These are phyloP conservation scores for Aspergillus carlsbadensis DNA, from an alignment of 495 filamentous ascomycete genomes.

Conservation along the genomic window DNA sequence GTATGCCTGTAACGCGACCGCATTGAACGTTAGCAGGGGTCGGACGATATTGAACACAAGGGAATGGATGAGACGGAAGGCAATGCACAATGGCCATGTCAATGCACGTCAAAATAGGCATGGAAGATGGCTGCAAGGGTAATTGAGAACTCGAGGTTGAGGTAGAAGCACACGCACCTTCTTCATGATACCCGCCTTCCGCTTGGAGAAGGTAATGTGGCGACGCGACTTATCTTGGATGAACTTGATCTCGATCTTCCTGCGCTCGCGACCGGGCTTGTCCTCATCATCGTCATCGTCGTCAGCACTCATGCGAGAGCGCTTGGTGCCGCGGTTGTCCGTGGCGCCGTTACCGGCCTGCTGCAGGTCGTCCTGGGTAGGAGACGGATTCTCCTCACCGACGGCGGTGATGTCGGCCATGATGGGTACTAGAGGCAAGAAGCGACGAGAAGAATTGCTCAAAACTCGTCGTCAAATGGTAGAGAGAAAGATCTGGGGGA, in stretches of 20 bases:
- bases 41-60: background rate
- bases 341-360: conserved; percentile 51
- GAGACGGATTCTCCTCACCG: conserved; percentile 48
- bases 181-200: conserved; percentile 99
- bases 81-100: background rate
- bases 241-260: conserved; percentile 99
- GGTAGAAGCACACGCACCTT: conserved; percentile 66
- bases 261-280: conserved; percentile 95
- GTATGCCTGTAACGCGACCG: conserved; percentile 69
- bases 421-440: conserved; percentile 18
- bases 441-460: conserved; percentile 12
- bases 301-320: conserved; percentile 79
- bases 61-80: background rate
- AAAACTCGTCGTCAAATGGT: conserved; percentile 11
- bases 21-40: conserved; percentile 18
- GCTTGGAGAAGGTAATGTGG: conserved; percentile 99
- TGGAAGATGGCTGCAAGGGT: conserved; percentile 12
- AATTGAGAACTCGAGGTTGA: conserved; percentile 5
- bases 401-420: conserved; percentile 50
- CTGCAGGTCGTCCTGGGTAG: conserved; percentile 52
- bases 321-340: conserved; percentile 85
- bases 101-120: background rate
- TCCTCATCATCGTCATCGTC: conserved; percentile 99
- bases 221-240: conserved; percentile 99
- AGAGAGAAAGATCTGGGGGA: conserved; percentile 24